phyloP scores from a whole-genome alignment of 352 stramenopile species.

The Saprolegnia parasitica region DNA sequence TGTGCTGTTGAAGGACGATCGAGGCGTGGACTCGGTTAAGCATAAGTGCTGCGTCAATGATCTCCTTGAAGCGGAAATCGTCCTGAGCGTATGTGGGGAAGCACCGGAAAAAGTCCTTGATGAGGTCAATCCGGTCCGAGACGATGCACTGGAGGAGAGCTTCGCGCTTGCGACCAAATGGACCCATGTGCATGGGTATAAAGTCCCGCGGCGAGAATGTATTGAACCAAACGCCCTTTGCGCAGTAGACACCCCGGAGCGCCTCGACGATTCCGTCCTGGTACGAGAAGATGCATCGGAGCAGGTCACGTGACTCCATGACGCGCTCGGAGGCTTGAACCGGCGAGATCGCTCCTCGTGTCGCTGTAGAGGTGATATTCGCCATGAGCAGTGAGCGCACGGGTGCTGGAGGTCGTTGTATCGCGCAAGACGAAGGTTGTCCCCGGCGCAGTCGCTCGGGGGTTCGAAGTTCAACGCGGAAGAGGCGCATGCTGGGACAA shows the following conservation, averaged over 20 bases:
- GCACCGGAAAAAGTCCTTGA: not conserved
- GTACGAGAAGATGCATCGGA: not conserved
- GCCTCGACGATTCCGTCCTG: constrained; percentile 1
- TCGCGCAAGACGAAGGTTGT: too few species aligned
- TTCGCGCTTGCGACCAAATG: not conserved
- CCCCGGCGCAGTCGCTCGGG: too few species aligned
- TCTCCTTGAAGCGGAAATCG: constrained; percentile 4
- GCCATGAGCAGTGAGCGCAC: not conserved
- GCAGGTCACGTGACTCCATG: not conserved
- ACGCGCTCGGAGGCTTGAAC: not conserved
- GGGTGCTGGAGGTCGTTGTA: too few species aligned
- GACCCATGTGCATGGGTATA: constrained; percentile 2
- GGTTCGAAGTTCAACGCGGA: too few species aligned
- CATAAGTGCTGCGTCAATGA: constrained; percentile 5
- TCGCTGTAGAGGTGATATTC: too few species aligned
- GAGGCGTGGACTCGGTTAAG: not conserved
- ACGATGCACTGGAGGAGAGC: constrained; percentile 4
- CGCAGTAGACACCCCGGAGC: not conserved
- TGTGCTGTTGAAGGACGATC: not conserved
- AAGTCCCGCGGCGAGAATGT: constrained; percentile 3
- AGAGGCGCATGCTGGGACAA: too few species aligned
- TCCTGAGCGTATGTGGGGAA: not conserved
- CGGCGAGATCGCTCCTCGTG: too few species aligned
- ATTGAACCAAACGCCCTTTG: not conserved
- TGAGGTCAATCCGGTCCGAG: not conserved